These are phyloP conservation scores for Astragalus membranaceus DNA, from an alignment of 306 rosid genomes.

Conservation along the genomic window DNA sequence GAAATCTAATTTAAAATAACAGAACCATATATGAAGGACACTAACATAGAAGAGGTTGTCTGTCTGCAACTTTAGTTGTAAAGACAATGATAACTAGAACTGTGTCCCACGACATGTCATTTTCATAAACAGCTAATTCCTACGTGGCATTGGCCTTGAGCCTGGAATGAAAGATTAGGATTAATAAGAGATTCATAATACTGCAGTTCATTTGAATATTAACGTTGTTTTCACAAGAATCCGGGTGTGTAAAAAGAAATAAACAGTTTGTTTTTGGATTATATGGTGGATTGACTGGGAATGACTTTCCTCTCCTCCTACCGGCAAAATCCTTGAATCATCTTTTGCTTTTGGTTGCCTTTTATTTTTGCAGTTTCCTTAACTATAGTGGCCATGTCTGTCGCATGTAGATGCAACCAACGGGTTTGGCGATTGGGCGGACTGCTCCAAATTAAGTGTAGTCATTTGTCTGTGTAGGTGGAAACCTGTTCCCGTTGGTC, in stretches of 20 bases:
- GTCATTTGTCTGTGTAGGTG: too few species aligned
- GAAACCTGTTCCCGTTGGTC: not conserved
- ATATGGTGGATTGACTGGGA: not conserved
- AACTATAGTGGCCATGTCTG: slow-evolving; percentile 12
- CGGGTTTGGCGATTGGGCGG: slow-evolving; percentile 3
- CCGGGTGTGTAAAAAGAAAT: slow-evolving; percentile 3
- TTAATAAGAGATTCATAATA: not conserved
- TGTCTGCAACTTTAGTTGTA: not conserved
- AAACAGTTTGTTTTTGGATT: slow-evolving; percentile 12
- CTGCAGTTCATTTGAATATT: slow-evolving; percentile 6
- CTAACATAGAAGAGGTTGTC: slow-evolving; percentile 10
- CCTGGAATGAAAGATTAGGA: not conserved
- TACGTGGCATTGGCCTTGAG: slow-evolving; percentile 1
- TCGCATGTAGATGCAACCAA: slow-evolving; percentile 1
- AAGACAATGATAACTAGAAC: slow-evolving; percentile 9
- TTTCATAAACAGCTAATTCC: slow-evolving; percentile 16
- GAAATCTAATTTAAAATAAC: not conserved
- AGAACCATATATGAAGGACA: not conserved
- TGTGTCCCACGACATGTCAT: slow-evolving; percentile 4
- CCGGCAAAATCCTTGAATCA: slow-evolving; percentile 11
- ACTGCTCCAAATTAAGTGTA: not conserved
- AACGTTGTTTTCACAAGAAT: not conserved
- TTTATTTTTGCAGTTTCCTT: slow-evolving; percentile 27
- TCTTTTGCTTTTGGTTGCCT: slow-evolving; percentile 38
- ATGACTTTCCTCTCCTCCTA: not conserved